Evolutionary conservation across 331 rosid species (phyloP).

Genomic region (Arachis monticola): DNA sequence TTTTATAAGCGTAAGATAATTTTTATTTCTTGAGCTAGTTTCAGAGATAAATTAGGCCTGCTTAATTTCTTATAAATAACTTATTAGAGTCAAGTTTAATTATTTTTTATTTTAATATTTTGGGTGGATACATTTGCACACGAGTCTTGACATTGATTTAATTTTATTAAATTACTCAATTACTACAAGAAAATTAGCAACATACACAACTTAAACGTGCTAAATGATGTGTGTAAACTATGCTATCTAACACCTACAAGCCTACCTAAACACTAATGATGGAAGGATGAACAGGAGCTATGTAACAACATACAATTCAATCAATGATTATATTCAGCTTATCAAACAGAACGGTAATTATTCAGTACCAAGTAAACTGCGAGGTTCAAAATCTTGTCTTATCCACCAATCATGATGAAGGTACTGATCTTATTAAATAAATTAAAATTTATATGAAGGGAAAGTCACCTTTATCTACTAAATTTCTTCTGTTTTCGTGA

Average conservation of each 20-base stretch:
- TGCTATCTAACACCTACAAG: background rate
- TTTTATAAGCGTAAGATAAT: too few relatives aligned
- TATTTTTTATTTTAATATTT: background rate
- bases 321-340: too few relatives aligned
- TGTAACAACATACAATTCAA: too few relatives aligned
- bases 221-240: background rate
- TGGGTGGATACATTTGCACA: background rate
- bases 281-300: background rate
- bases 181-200: background rate
- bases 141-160: background rate
- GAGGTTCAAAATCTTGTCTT: conserved; percentile 28
- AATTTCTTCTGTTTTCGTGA: too few relatives aligned
- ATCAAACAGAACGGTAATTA: too few relatives aligned
- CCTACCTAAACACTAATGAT: background rate
- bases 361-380: conserved; percentile 28
- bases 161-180: background rate
- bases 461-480: too few relatives aligned
- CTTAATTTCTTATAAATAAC: too few relatives aligned
- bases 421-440: conserved; percentile 23
- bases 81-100: background rate
- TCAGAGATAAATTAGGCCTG: too few relatives aligned
- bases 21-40: too few relatives aligned
- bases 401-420: conserved; percentile 19
- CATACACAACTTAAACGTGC: background rate
- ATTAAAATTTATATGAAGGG: too few relatives aligned